Evolutionary conservation across 331 rosid genomes (phyloP), one percentile per base, ranked within the genome.

Genomic region (Malus hybrid): DNA sequence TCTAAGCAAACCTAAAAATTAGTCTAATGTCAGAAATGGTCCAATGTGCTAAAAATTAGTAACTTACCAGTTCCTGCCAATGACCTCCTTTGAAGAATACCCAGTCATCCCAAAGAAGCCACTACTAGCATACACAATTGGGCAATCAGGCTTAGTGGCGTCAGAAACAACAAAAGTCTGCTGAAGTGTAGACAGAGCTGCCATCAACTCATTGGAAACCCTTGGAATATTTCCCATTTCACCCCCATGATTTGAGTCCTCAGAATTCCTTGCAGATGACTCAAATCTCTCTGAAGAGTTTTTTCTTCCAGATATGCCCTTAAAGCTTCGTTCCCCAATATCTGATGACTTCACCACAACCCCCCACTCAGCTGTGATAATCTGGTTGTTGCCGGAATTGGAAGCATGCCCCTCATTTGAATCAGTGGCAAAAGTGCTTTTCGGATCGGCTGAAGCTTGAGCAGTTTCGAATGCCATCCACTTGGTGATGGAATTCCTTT

Each of bases 101-200:
- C 99, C 99, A 24, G 99, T 95, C 96, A 95, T 95, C 15, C 55
- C 70, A 56, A 92, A 95, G 72, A 95, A 95, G 2, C 99, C 99
- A 73, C 88, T 88, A 83, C 99, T 95, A 16, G 99, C 97, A 82
- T 85, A 95, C 86, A 95, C 18, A 55, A 95, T 95, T 12, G 99
- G 99, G 68, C 92, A 89, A 18, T 95, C 99, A 29, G 99, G 97
- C 74, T 89, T 90, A 29, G 96, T 86, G 65, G 97, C 97, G 77
- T 95, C 97, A 2, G 99, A 95, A 69, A 95, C 99, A 60, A 95
- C 99, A 78, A 95, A 95, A 10, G 99, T 92, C 77, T 95, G 99
- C 63, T 92, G 97, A 63, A 90, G 85, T 6, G 93, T 81, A 0
- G 90, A 75, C 87, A 95, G 33, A 22, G 99, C 99, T 14, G 81